A percentile compares a stretch with the other conserved stretches of the same genome.
Evolutionary conservation across 495 filamentous ascomycete species (phyloP).

Genomic region (Sphaerosporella brunnea): DNA sequence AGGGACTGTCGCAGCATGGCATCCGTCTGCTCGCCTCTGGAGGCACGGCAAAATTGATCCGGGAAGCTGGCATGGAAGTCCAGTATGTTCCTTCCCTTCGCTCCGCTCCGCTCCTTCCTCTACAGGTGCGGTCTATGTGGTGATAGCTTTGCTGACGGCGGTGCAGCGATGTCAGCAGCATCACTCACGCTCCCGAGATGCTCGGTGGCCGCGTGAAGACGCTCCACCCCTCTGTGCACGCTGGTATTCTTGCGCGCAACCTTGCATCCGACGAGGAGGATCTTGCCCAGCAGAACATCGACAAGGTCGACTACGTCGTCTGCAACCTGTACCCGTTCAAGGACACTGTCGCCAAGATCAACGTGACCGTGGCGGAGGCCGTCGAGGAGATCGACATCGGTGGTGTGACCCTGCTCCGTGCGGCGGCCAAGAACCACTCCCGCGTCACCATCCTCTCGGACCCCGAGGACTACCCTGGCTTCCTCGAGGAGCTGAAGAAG

Average conservation of each 20-base stretch:
- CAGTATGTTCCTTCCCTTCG: slow-evolving; percentile 42
- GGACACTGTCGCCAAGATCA: slow-evolving; percentile 88
- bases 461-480: slow-evolving; percentile 80
- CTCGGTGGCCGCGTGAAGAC: slow-evolving; percentile 92
- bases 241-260: slow-evolving; percentile 78
- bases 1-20: slow-evolving; percentile 77
- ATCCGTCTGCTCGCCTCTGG: slow-evolving; percentile 85
- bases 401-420: slow-evolving; percentile 86
- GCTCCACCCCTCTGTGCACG: slow-evolving; percentile 86
- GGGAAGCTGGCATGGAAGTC: slow-evolving; percentile 83
- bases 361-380: slow-evolving; percentile 86
- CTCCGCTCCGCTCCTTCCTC: slow-evolving; percentile 10
- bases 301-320: slow-evolving; percentile 94
- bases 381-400: slow-evolving; percentile 98
- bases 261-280: slow-evolving; percentile 89
- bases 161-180: slow-evolving; percentile 76
- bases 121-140: no score
- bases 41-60: slow-evolving; percentile 83
- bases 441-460: slow-evolving; percentile 91
- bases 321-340: slow-evolving; percentile 99
- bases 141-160: no score
- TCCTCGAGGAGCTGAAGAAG: slow-evolving; percentile 71
- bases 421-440: slow-evolving; percentile 91
- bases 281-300: slow-evolving; percentile 86
- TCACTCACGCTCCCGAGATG: slow-evolving; percentile 98